Percentiles rank a stretch among this genome's conserved stretches.
Conservation (phyloP, 139 green algal genomes). For the Bryopsis sp. region DNA sequence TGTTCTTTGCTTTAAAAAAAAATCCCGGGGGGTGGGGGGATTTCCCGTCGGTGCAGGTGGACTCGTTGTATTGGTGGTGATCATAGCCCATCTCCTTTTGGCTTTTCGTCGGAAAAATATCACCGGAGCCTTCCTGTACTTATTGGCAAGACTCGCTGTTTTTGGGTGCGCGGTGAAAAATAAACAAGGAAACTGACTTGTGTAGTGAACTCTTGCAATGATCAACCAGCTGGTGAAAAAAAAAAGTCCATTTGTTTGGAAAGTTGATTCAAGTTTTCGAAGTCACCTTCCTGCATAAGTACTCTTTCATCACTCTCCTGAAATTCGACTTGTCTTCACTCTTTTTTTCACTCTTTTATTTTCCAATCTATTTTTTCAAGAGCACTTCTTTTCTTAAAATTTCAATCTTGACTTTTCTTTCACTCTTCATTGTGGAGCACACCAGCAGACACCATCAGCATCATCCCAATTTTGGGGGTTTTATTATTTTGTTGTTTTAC, state of each 20-base stretch:
- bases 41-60: too few relatives aligned
- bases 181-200: too few relatives aligned
- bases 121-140: background rate
- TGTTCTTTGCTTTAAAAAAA: too few relatives aligned
- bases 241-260: too few relatives aligned
- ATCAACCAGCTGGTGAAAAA: too few relatives aligned
- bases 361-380: slow-evolving; percentile 12
- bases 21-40: too few relatives aligned
- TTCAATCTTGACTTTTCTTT: slow-evolving; percentile 18
- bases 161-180: slow-evolving; percentile 2
- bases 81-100: slow-evolving; percentile 6
- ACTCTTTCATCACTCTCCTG: too few relatives aligned
- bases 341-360: slow-evolving; percentile 4
- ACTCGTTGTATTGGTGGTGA: too few relatives aligned
- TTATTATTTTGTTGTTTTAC: background rate
- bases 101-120: background rate
- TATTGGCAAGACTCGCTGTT: slow-evolving; percentile 23
- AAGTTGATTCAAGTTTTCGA: too few relatives aligned
- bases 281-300: too few relatives aligned
- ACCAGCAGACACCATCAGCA: background rate
- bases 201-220: too few relatives aligned
- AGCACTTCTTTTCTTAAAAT: slow-evolving; percentile 18
- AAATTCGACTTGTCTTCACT: slow-evolving; percentile 29
- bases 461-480: background rate
- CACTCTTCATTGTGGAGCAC: slow-evolving; percentile 1